Evolutionary conservation across 805 yeast species (phyloP).

Genomic region (Hanseniaspora mollemarum): DNA sequence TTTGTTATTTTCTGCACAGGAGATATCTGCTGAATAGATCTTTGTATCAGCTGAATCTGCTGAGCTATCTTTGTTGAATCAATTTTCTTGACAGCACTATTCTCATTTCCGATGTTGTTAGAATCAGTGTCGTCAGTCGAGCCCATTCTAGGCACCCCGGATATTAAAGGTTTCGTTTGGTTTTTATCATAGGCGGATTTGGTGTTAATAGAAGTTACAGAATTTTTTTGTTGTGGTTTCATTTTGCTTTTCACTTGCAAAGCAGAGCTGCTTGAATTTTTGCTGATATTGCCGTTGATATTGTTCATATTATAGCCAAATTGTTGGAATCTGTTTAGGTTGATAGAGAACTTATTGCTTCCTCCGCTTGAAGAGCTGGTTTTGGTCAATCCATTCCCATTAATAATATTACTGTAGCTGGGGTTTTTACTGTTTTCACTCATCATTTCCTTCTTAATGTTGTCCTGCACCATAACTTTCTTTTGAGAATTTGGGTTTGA

Average conservation of each 20-base stretch:
- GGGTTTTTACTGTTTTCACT: not conserved
- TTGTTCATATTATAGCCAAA: slow-evolving; percentile 4
- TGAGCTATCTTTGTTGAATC: slow-evolving; percentile 8
- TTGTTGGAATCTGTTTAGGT: slow-evolving; percentile 8
- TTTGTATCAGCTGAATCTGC: slow-evolving; percentile 1
- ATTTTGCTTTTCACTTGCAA: not conserved
- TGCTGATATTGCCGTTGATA: no score
- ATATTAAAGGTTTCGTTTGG: not conserved
- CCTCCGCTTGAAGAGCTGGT: not conserved
- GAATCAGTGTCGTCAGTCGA: not conserved
- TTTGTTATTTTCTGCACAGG: slow-evolving; percentile 6
- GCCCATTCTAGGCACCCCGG: not conserved
- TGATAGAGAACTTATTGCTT: slow-evolving; percentile 5
- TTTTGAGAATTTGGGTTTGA: not conserved
- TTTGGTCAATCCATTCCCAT: not conserved
- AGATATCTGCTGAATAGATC: slow-evolving; percentile 3
- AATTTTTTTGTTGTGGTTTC: not conserved
- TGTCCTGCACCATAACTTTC: not conserved
- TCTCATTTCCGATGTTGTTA: not conserved
- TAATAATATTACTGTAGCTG: not conserved
- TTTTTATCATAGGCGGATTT: not conserved
- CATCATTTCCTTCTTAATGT: not conserved
- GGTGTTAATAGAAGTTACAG: not conserved
- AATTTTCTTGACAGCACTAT: not conserved
- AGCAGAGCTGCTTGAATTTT: no score